Conservation (phyloP, 495 filamentous ascomycete species). For the Daldinia decipiens region DNA sequence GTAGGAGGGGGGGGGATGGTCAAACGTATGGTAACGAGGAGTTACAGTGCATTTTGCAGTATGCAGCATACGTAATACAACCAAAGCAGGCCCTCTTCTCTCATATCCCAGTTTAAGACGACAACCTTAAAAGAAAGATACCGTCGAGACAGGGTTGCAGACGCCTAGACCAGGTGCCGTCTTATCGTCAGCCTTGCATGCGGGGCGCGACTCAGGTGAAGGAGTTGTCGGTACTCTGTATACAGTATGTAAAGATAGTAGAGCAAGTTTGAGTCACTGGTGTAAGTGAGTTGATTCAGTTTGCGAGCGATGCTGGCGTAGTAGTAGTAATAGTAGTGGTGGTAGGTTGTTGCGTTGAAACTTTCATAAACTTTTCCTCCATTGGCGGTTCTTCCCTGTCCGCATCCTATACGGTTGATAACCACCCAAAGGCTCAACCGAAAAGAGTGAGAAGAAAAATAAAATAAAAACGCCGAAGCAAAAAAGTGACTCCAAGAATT, state of each 20-base stretch:
- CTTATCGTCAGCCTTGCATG: slow-evolving; percentile 46
- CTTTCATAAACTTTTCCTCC: background rate
- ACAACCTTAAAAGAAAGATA: slow-evolving; percentile 2
- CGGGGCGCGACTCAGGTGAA: slow-evolving; percentile 23
- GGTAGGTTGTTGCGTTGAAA: background rate
- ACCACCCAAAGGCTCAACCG: background rate
- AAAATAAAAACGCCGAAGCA: background rate
- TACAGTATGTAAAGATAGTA: slow-evolving; percentile 24
- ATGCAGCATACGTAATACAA: slow-evolving; percentile 45
- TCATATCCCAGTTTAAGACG: slow-evolving; percentile 5
- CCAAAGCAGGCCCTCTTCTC: slow-evolving; percentile 37
- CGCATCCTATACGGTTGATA: background rate
- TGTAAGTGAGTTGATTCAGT: background rate
- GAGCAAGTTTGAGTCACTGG: slow-evolving; percentile 7
- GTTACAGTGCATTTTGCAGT: slow-evolving; percentile 45
- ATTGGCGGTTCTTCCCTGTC: background rate
- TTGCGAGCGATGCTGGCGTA: background rate
- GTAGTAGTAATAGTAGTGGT: background rate
- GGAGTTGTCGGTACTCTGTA: slow-evolving; percentile 23
- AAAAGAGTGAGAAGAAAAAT: background rate
- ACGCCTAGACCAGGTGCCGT: slow-evolving; percentile 14
- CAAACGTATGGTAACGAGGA: slow-evolving; percentile 41
- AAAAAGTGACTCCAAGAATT: background rate
- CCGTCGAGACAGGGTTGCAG: slow-evolving; percentile 13
- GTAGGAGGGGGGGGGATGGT: slow-evolving; percentile 6